phyloP scores from a whole-genome alignment of 768 basidiomycete genomes.

The Trichaptum fuscoviolaceum region DNA sequence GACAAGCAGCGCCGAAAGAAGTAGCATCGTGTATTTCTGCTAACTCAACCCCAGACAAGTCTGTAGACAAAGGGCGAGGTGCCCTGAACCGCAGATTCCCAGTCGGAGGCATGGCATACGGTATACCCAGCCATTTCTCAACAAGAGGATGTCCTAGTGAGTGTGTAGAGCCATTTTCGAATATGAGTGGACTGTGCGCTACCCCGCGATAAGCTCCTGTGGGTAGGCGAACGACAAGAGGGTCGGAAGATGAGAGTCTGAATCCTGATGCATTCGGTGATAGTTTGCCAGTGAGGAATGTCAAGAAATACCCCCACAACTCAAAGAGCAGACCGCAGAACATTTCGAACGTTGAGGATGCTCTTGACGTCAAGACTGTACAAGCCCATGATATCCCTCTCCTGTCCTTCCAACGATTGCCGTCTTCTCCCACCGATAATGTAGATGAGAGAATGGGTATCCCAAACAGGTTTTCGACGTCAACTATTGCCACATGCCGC shows the following conservation, averaged over 20 bases:
- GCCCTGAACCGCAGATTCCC: slow-evolving; percentile 34
- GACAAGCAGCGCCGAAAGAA: slow-evolving; percentile 50
- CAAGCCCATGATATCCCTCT: neutral
- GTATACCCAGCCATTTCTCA: slow-evolving; percentile 40
- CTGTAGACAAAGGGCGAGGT: slow-evolving; percentile 40
- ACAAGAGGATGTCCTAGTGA: neutral
- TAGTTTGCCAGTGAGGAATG: neutral
- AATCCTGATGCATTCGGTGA: neutral
- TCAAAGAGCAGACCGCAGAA: neutral
- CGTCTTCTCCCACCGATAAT: too few relatives aligned
- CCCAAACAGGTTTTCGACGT: neutral
- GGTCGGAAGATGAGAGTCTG: slow-evolving; percentile 9
- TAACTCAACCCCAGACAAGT: slow-evolving; percentile 11
- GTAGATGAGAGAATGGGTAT: neutral
- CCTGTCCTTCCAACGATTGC: too few relatives aligned
- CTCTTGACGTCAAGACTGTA: neutral
- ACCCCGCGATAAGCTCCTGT: slow-evolving; percentile 46
- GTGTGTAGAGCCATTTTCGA: neutral
- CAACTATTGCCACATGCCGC: too few relatives aligned
- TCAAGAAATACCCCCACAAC: neutral
- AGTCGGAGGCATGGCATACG: slow-evolving; percentile 32
- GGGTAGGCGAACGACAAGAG: slow-evolving; percentile 34
- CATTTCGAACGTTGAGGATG: neutral
- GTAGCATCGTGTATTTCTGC: slow-evolving; percentile 31
- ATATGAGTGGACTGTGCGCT: slow-evolving; percentile 38